phyloP scores from a whole-genome alignment of 2,329 filamentous ascomycete genomes.

The Claviceps quebecensis region DNA sequence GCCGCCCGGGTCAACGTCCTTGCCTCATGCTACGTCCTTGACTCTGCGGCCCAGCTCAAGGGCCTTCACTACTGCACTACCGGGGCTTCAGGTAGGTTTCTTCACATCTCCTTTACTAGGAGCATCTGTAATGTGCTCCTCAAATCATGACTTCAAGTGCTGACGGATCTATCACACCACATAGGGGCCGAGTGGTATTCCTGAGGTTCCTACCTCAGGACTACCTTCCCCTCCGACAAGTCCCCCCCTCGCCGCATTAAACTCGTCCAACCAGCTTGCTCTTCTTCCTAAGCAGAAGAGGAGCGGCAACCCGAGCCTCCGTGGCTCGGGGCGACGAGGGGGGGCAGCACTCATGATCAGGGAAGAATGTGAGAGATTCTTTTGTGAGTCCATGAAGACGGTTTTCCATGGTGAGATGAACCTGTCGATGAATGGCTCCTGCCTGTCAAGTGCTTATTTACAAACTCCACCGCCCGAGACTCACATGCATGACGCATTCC shows the following conservation, averaged over 20 bases:
- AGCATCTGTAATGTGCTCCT: neutral
- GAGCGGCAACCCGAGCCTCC: conserved; percentile 26
- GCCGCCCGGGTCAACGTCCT: conserved; percentile 59
- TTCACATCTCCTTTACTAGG: neutral
- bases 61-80: conserved; percentile 95
- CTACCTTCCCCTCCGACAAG: conserved; percentile 74
- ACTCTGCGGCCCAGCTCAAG: conserved; percentile 56
- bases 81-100: conserved; percentile 55
- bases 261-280: conserved; percentile 52
- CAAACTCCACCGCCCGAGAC: conserved; percentile 41
- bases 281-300: conserved; percentile 43
- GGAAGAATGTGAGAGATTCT: conserved; percentile 99
- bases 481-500: conserved; percentile 24
- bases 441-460: conserved; percentile 62
- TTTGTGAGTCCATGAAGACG: conserved; percentile 87
- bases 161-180: conserved; percentile 10
- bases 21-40: conserved; percentile 83
- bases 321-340: conserved; percentile 48
- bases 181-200: conserved; percentile 80
- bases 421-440: conserved; percentile 61
- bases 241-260: conserved; percentile 72
- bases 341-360: conserved; percentile 93
- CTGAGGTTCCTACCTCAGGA: conserved; percentile 79
- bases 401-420: conserved; percentile 95
- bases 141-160: neutral